Conservation (phyloP, 208 protist genomes). For the Naegleria lovaniensis region DNA sequence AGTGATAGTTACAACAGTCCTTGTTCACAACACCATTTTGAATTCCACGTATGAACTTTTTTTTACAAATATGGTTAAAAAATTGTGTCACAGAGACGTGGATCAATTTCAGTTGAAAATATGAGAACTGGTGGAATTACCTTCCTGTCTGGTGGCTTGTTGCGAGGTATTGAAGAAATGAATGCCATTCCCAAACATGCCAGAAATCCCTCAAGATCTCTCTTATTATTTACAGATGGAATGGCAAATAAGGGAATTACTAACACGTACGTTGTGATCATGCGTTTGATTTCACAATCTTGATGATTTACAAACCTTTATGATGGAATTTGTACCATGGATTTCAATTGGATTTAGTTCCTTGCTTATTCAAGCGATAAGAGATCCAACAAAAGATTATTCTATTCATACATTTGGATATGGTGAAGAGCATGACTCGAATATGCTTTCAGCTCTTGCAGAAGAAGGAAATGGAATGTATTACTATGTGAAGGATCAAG, state of each 20-base stretch:
- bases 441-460: conserved; percentile 37
- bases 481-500: conserved; percentile 43
- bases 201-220: neutral
- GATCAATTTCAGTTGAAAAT: neutral
- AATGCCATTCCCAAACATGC: neutral
- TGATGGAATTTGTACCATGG: too few species aligned
- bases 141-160: neutral
- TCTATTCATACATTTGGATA: conserved; percentile 47
- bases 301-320: too few species aligned
- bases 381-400: too few species aligned
- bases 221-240: conserved; percentile 17
- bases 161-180: neutral
- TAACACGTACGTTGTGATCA: neutral
- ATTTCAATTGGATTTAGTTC: too few species aligned
- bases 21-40: too few species aligned
- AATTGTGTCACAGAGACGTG: neutral
- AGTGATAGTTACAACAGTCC: too few species aligned
- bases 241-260: neutral
- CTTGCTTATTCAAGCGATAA: too few species aligned
- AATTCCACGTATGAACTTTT: too few species aligned
- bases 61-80: too few species aligned
- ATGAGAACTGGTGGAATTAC: neutral
- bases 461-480: conserved; percentile 42
- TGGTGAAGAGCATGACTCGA: conserved; percentile 41
- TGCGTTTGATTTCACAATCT: too few species aligned